Evolutionary conservation across 2,329 filamentous ascomycete genomes (phyloP), one percentile per base, ranked within the genome.

Genomic region (Dactylellina drechsleri): DNA sequence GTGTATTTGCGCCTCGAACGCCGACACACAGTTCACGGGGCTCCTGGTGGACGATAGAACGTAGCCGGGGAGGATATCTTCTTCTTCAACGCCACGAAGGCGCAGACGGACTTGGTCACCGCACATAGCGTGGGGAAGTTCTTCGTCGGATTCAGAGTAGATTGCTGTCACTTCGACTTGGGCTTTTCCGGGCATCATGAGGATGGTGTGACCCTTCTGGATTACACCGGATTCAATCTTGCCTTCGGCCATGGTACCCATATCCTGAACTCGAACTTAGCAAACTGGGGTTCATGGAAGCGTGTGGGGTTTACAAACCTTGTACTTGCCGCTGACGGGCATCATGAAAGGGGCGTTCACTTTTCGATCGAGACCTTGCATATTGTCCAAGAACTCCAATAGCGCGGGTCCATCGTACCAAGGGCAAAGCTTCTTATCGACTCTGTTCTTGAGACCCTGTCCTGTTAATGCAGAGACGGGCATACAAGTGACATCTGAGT

Each of bases 261-360:
- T 90, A 82, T 99, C 96, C 79, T 78, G n/a, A 2, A n/a, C 13
- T 23, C 36, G 62, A 20, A 16, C 8, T 20, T 54, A 31, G 6
- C 49, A 31, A 43, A 23, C 2, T n/a, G n/a, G 2, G n/a, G 4
- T n/a, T 18, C 2, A 12, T 13, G 26, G 10, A 43, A 43, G 45
- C 4, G 26, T 16, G 13, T 5, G 40, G 41, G 31, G 6, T 47
- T 47, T 16, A 45, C 52, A 28, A 45, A 77, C 77, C 76, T 91
- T 89, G 85, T 98, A 99, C 84, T 99, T 99, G 83, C 92, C 92
- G 77, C 91, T 92, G 77, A 99, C 87, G 7, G 95, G 92, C 93
- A 99, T 97, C 95, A 99, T 98, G 86, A 99, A 98, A 8, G 95
- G 94, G 1, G 95, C 95, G 79, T 97, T 97, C 79, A 97, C 84